Evolutionary conservation across 177 flowering plant genomes (phyloP).

Genomic region (Vitis hybrid): DNA sequence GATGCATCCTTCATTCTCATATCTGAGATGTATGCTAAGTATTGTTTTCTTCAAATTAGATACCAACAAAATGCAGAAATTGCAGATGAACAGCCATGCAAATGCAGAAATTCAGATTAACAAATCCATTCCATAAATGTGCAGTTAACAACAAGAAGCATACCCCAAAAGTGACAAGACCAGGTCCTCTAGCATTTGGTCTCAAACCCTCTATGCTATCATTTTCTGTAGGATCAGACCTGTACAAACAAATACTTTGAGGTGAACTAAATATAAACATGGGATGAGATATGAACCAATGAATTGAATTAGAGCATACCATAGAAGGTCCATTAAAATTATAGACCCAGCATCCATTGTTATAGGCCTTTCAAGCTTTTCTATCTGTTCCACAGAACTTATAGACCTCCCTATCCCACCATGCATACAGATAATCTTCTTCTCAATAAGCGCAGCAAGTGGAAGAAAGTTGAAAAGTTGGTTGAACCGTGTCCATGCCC

Average conservation of each 20-base stretch:
- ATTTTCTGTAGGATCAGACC: conserved; percentile 99
- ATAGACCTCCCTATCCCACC: conserved; percentile 99
- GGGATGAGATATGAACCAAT: neutral
- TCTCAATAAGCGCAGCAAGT: conserved; percentile 93
- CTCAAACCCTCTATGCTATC: conserved; percentile 96
- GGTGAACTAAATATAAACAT: neutral
- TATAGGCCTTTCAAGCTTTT: conserved; percentile 96
- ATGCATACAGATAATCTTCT: conserved; percentile 98
- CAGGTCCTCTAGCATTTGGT: conserved; percentile 99
- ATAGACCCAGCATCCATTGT: conserved; percentile 98
- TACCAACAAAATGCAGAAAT: too few species aligned
- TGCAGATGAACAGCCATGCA: neutral
- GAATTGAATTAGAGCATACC: conserved; percentile 41
- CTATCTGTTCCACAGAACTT: conserved; percentile 89
- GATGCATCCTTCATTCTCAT: too few species aligned
- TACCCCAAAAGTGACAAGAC: conserved; percentile 98
- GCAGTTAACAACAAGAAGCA: conserved; percentile 10
- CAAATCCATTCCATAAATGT: neutral
- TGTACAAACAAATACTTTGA: conserved; percentile 24
- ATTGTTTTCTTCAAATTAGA: too few species aligned
- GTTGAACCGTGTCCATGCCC: conserved; percentile 99
- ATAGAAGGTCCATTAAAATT: conserved; percentile 88
- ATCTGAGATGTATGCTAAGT: too few species aligned
- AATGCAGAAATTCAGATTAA: neutral
- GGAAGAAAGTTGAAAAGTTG: conserved; percentile 96